Percentiles rank a stretch among this genome's conserved stretches.
Evolutionary conservation across 2,329 filamentous ascomycete genomes (phyloP).

Genomic region (Ambrosiella cleistominuta): DNA sequence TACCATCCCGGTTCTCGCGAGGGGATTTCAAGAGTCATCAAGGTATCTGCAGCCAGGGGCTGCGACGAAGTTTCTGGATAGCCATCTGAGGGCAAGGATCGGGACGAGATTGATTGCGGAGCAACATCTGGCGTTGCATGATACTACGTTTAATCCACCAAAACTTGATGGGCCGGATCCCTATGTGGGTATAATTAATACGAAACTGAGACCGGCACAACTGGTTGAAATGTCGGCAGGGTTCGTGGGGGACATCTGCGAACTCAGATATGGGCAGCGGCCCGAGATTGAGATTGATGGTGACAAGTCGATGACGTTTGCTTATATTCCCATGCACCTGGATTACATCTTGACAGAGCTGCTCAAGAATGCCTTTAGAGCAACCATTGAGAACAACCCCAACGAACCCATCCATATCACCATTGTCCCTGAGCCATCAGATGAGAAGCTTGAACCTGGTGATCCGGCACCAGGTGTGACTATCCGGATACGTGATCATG

Average conservation of each 20-base stretch:
- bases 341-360: conserved; percentile 96
- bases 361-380: conserved; percentile 90
- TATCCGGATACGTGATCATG: conserved; percentile 87
- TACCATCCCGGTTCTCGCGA: conserved; percentile 81
- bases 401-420: conserved; percentile 75
- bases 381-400: conserved; percentile 70
- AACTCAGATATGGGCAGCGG: conserved; percentile 82
- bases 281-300: conserved; percentile 69
- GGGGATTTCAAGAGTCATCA: conserved; percentile 81
- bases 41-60: conserved; percentile 71
- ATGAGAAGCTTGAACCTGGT: conserved; percentile 35
- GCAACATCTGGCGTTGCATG: conserved; percentile 86
- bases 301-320: conserved; percentile 72
- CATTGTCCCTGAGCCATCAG: conserved; percentile 50
- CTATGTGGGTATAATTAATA: conserved; percentile 93
- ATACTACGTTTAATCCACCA: conserved; percentile 39
- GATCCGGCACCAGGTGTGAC: conserved; percentile 63
- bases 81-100: conserved; percentile 83
- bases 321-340: conserved; percentile 86
- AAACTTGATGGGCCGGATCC: conserved; percentile 29
- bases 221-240: conserved; percentile 73
- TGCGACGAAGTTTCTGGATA: conserved; percentile 83
- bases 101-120: conserved; percentile 88
- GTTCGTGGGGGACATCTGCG: conserved; percentile 90
- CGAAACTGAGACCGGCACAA: conserved; percentile 60